phyloP scores from a whole-genome alignment of 306 rosid genomes.

The Glycyrrhiza uralensis region DNA sequence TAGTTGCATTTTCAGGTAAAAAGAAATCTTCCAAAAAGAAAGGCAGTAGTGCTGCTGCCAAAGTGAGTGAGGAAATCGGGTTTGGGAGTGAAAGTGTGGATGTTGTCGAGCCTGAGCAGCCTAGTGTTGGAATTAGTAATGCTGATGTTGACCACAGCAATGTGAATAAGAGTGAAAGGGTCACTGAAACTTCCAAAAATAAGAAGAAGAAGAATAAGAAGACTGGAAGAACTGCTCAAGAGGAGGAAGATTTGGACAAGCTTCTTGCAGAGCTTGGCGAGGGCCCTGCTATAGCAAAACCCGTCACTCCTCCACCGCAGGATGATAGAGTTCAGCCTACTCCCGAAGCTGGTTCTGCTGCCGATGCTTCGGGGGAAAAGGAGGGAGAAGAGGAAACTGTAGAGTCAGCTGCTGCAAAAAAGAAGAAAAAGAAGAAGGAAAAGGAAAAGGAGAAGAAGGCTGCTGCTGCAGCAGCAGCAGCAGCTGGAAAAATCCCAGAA shows the following conservation, averaged over 20 bases:
- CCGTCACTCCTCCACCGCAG: constrained; percentile 38
- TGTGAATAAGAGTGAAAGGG: constrained; percentile 51
- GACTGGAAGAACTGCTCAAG: constrained; percentile 90
- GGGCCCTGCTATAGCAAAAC: constrained; percentile 38
- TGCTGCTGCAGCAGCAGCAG: constrained; percentile 55
- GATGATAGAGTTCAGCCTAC: constrained; percentile 57
- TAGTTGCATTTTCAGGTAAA: constrained; percentile 70
- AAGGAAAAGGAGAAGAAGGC: constrained; percentile 78
- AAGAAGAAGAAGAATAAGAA: constrained; percentile 96
- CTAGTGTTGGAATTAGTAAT: constrained; percentile 31
- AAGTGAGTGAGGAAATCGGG: constrained; percentile 41
- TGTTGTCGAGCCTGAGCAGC: constrained; percentile 41
- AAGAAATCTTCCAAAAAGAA: constrained; percentile 90
- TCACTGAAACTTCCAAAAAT: constrained; percentile 61
- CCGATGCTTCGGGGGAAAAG: constrained; percentile 52
- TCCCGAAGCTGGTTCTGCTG: constrained; percentile 43
- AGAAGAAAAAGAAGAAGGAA: constrained; percentile 92
- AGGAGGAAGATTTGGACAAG: constrained; percentile 95
- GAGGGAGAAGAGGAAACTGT: constrained; percentile 75
- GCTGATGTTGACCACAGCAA: constrained; percentile 31
- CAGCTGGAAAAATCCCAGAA: constrained; percentile 35
- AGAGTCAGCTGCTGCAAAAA: constrained; percentile 94
- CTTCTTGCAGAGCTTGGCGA: constrained; percentile 96
- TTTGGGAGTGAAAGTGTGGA: constrained; percentile 39
- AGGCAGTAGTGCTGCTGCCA: constrained; percentile 32